A percentile compares a stretch with the other conserved stretches of the same genome.
These are phyloP conservation scores for Aspergillus latus DNA, from an alignment of 2,329 filamentous ascomycete genomes.

Conservation along the genomic window DNA sequence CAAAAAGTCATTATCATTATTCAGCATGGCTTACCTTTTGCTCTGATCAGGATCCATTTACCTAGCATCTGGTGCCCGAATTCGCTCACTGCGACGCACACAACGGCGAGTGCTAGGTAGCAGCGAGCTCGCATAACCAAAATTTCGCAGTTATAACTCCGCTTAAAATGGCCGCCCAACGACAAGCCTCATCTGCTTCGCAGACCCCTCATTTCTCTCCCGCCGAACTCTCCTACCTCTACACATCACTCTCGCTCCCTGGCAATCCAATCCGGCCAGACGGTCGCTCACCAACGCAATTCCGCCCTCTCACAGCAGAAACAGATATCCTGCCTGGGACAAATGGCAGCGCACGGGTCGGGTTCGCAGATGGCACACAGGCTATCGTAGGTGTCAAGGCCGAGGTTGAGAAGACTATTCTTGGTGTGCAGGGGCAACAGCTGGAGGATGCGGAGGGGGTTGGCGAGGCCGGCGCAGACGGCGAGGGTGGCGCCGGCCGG, in stretches of 20 bases:
- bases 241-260: constrained; percentile 80
- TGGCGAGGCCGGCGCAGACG: constrained; percentile 25
- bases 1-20: neutral
- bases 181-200: constrained; percentile 55
- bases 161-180: constrained; percentile 59
- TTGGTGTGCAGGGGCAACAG: constrained; percentile 40
- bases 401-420: constrained; percentile 75
- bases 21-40: neutral
- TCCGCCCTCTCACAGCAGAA: constrained; percentile 87
- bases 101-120: neutral
- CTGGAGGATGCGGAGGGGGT: constrained; percentile 22
- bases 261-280: constrained; percentile 77
- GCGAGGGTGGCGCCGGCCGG: constrained; percentile 19
- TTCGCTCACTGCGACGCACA: neutral
- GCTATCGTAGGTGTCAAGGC: constrained; percentile 95
- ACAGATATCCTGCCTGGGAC: constrained; percentile 83
- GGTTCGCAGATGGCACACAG: constrained; percentile 92
- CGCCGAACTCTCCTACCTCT: constrained; percentile 93
- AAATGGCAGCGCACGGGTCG: constrained; percentile 90
- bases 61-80: neutral
- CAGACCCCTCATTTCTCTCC: constrained; percentile 72
- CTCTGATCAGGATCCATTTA: neutral
- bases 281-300: constrained; percentile 76
- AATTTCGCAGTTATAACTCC: neutral
- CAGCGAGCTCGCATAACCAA: constrained; percentile 4